Conservation (phyloP, 169 alveolate genomes). For the Blepharisma undulans region DNA sequence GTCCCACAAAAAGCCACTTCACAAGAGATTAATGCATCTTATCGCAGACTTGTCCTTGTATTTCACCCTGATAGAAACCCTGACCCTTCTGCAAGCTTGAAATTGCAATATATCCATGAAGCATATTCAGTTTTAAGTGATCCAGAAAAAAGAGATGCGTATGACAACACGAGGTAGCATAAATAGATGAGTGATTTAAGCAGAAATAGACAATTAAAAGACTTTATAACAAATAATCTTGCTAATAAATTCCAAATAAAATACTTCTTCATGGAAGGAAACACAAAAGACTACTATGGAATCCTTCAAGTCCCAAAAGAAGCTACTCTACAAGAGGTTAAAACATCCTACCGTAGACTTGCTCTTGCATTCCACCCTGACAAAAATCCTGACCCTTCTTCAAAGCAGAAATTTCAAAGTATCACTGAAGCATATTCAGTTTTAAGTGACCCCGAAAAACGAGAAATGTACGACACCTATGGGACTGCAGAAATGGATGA, state of each 20-base stretch:
- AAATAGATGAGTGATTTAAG: too few relatives aligned
- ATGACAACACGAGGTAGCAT: too few relatives aligned
- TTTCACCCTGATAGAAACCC: conserved; percentile 80
- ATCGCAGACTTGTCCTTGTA: conserved; percentile 73
- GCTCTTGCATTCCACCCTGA: conserved; percentile 85
- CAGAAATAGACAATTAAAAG: conserved; percentile 25
- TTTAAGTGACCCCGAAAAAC: conserved; percentile 73
- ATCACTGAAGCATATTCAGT: conserved; percentile 83
- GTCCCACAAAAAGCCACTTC: neutral
- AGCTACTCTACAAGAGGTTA: conserved; percentile 74
- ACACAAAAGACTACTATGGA: conserved; percentile 48
- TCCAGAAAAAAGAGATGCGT: conserved; percentile 47
- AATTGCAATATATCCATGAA: conserved; percentile 75
- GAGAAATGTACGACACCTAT: conserved; percentile 62
- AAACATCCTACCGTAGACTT: conserved; percentile 75
- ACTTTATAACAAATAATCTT: conserved; percentile 24
- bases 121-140: conserved; percentile 81
- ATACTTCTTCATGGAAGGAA: neutral
- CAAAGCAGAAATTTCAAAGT: conserved; percentile 73
- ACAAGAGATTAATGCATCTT: conserved; percentile 78
- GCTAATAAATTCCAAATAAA: neutral
- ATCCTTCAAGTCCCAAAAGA: conserved; percentile 63
- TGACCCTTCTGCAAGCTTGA: conserved; percentile 66
- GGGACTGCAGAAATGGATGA: neutral
- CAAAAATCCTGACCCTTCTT: conserved; percentile 79